Evolutionary conservation across 2,329 filamentous ascomycete genomes (phyloP).

Genomic region (Diaporthe ampelina): DNA sequence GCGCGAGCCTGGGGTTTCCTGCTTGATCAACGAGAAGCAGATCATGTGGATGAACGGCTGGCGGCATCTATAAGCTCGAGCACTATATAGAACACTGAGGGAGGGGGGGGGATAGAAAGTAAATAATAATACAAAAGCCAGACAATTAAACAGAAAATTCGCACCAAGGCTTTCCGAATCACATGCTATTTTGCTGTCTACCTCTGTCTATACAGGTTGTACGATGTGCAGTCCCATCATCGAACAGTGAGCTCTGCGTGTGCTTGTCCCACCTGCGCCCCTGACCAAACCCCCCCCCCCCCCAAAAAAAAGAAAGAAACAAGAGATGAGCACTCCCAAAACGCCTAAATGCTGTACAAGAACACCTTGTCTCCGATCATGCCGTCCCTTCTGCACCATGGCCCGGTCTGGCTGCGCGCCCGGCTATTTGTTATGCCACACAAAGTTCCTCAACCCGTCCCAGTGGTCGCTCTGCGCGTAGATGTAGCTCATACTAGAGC

Average conservation of each 20-base stretch:
- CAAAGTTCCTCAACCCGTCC: constrained; percentile 86
- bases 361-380: background rate
- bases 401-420: background rate
- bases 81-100: background rate
- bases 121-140: background rate
- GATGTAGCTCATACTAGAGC: constrained; percentile 98
- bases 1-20: constrained; percentile 61
- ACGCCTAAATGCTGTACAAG: constrained; percentile 19
- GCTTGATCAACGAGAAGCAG: constrained; percentile 72
- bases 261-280: constrained; percentile 4
- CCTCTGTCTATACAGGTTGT: constrained; percentile 4
- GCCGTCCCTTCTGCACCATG: background rate
- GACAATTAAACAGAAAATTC: background rate
- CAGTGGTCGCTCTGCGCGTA: constrained; percentile 91
- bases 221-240: background rate
- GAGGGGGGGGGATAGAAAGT: background rate
- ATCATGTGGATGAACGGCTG: constrained; percentile 71
- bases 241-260: background rate
- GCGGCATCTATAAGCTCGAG: constrained; percentile 62
- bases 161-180: too few species aligned
- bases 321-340: constrained; percentile 20
- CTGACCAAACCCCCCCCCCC: too few species aligned
- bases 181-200: constrained; percentile 15
- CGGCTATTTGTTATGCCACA: constrained; percentile 83
- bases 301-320: too few species aligned